Conservation (phyloP, 2,329 filamentous ascomycete species). For the Rhinocladiella similis region DNA sequence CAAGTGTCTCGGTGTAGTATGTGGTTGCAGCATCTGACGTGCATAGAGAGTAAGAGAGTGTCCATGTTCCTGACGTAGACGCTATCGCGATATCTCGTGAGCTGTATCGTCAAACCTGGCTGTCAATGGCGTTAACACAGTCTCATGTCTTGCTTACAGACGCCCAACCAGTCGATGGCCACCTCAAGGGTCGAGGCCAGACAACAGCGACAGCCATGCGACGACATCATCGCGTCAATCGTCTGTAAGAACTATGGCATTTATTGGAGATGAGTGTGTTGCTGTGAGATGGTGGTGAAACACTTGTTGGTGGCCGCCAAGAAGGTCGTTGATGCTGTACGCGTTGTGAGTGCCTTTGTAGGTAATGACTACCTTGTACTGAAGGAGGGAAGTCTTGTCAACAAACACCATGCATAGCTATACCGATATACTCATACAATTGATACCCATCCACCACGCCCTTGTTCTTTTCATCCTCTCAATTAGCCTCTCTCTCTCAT, state of each 20-base stretch:
- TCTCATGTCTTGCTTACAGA: too few relatives aligned
- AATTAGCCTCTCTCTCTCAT: too few relatives aligned
- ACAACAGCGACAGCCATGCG: not conserved
- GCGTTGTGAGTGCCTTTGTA: not conserved
- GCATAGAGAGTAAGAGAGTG: not conserved
- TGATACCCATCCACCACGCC: too few relatives aligned
- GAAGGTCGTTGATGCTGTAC: constrained; percentile 4
- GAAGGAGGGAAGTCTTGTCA: not conserved
- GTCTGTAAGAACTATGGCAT: not conserved
- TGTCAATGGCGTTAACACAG: not conserved
- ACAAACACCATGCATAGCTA: not conserved
- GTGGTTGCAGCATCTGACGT: not conserved
- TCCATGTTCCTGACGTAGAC: not conserved
- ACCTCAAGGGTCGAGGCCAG: not conserved
- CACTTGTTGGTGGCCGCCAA: constrained; percentile 12
- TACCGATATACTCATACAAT: too few relatives aligned
- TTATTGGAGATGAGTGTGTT: constrained; percentile 12
- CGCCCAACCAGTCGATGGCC: not conserved
- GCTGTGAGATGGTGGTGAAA: constrained; percentile 8
- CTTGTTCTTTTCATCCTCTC: too few relatives aligned
- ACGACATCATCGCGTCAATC: constrained; percentile 15
- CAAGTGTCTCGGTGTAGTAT: not conserved
- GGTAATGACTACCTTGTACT: not conserved
- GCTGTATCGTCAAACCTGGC: not conserved
- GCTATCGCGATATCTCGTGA: not conserved